Base-by-base conservation (phyloP, 1,139 yeast genomes). In the Candida sp. region DNA sequence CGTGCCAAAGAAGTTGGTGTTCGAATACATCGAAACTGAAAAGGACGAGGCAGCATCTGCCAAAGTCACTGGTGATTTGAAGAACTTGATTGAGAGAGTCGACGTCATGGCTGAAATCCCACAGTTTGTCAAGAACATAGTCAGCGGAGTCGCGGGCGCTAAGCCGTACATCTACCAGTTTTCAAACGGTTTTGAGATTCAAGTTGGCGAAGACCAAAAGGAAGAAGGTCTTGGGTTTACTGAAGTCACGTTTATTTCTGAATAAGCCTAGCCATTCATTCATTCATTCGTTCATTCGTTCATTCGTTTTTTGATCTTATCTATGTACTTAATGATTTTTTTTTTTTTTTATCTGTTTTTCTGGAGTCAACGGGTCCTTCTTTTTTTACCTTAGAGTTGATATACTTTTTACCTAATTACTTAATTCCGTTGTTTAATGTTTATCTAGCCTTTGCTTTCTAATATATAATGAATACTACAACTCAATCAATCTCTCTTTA, bases 81-180 rank as follows among this genome's bases (percentile, higher is more conserved):
- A 68, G 23, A 71, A 78, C 47, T 72, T 90, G 60, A 85, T 90
- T 49, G 98, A 91, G 73, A 85, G 98, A 65, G 93, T 94, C 51
- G 99, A 94, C 71, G 98, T 94, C 55, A 92, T 94, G 98, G 92
- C 94, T 42, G 99, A 94, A 74, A 88, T 94, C 55, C 99, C 99
- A 42, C 87, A 84, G 59, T 92, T 94, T 72, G 96, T 94, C 58
- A 94, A 94, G 72, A 89, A 87, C 62, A 90, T 94, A 54, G 98
- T 91, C 42, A 85, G 93, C 57, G 97, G 97, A 54, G 96, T 93
- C 52, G 94, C 96, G 11, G 99, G 98, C 49, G 88, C 98, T 42
- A 90, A 87, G 67, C 99, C 99, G 35, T 94, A 84, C 74, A 93
- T 94, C 63, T 94, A 93, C 72, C 99, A 94, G 74, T 94, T 83